Evolutionary conservation across 2,329 filamentous ascomycete genomes (phyloP).

Genomic region (Penicillium glabrum): DNA sequence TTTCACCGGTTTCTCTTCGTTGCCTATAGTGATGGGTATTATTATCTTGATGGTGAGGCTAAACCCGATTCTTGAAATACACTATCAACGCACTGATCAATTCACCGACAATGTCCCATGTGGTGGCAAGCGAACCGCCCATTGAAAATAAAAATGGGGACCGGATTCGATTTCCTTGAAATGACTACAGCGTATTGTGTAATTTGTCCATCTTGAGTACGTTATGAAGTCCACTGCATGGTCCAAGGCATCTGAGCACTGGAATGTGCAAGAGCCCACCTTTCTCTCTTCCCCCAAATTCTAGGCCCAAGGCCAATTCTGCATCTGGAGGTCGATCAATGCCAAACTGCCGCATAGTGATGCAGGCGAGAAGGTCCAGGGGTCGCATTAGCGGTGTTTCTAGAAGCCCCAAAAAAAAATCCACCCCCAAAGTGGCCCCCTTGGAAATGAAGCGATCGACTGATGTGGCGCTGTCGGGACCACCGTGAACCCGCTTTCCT

Average conservation of each 20-base stretch:
- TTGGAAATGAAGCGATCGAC: neutral
- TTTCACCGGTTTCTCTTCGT: neutral
- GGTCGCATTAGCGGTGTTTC: constrained; percentile 2
- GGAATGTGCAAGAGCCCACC: neutral
- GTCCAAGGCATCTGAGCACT: neutral
- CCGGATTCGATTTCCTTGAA: neutral
- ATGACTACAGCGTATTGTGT: neutral
- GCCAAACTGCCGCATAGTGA: neutral
- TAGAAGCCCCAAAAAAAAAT: constrained; percentile 1
- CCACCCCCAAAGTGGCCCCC: neutral
- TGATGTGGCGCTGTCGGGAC: constrained; percentile 1
- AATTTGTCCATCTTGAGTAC: neutral
- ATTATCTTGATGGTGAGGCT: neutral
- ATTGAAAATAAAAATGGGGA: neutral
- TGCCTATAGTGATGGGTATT: neutral
- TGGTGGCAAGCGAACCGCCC: neutral
- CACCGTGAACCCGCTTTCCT: neutral
- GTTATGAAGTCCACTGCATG: neutral
- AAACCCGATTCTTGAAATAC: neutral
- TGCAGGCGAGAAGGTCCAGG: neutral
- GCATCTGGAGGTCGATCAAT: neutral
- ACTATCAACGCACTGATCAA: neutral
- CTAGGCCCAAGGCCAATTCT: neutral
- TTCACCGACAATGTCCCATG: neutral
- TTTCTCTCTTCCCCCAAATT: neutral